Evolutionary conservation across 2,329 filamentous ascomycete species (phyloP).

Genomic region (Nannizziopsis arthrosporioides): DNA sequence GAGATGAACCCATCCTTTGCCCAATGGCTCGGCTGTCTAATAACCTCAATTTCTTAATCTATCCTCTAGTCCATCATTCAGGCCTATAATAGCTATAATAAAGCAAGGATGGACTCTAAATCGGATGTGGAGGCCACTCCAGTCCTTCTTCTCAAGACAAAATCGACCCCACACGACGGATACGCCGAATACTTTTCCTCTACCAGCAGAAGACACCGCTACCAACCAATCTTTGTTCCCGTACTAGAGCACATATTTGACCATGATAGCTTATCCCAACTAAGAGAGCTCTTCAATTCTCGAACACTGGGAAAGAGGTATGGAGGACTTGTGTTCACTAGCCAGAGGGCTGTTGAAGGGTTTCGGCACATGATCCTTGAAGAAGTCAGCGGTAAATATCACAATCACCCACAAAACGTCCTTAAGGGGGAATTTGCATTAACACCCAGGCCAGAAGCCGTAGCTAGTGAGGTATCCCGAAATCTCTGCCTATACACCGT

Average conservation of each 20-base stretch:
- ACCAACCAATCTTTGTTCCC: conserved; percentile 34
- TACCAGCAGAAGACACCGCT: conserved; percentile 15
- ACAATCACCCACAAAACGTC: too few species aligned
- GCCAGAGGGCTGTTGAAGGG: conserved; percentile 39
- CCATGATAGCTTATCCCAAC: conserved; percentile 23
- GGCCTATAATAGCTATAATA: not conserved
- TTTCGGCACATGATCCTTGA: conserved; percentile 29
- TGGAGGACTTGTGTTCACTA: conserved; percentile 41
- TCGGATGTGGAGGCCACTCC: conserved; percentile 18
- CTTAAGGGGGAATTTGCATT: not conserved
- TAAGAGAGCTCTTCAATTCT: conserved; percentile 28
- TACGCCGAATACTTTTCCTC: conserved; percentile 36
- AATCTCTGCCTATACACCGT: conserved; percentile 35
- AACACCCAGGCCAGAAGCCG: conserved; percentile 1
- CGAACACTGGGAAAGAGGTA: conserved; percentile 26
- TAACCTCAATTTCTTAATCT: too few species aligned
- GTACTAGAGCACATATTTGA: conserved; percentile 37
- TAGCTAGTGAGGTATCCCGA: conserved; percentile 17
- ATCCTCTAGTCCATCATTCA: too few species aligned
- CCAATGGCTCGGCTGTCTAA: not conserved
- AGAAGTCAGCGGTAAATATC: conserved; percentile 22
- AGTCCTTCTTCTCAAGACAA: conserved; percentile 40
- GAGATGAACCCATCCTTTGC: too few species aligned
- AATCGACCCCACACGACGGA: conserved; percentile 34
- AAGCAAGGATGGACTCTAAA: not conserved